Percentiles rank a stretch among this genome's conserved stretches.
Evolutionary conservation across 768 basidiomycete species (phyloP).

Genomic region (Tremella yokohamensis): DNA sequence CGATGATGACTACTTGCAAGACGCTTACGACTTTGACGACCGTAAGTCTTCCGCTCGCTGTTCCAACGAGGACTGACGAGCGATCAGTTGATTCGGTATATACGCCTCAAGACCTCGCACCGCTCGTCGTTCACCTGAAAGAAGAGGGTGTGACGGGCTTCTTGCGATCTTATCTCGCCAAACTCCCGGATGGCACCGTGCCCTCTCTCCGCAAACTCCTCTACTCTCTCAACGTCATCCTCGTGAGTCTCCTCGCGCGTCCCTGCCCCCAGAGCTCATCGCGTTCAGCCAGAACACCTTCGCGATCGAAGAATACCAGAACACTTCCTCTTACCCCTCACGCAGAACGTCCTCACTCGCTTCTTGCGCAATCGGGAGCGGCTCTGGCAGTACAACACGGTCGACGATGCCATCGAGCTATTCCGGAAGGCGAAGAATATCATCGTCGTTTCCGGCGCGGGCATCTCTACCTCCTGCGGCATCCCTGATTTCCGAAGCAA

Average conservation of each 20-base stretch:
- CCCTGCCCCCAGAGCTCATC: background rate
- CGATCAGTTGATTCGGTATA: conserved; percentile 37
- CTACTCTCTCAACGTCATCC: conserved; percentile 33
- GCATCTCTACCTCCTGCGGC: conserved; percentile 55
- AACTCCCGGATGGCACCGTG: conserved; percentile 8
- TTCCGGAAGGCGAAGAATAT: conserved; percentile 46
- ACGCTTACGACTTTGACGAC: conserved; percentile 36
- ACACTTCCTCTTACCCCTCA: conserved; percentile 26
- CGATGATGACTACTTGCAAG: conserved; percentile 30
- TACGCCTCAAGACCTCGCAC: conserved; percentile 32
- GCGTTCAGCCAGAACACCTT: conserved; percentile 24
- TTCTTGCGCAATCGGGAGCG: conserved; percentile 46
- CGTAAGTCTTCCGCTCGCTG: conserved; percentile 19
- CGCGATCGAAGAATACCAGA: conserved; percentile 27
- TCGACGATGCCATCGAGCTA: conserved; percentile 47
- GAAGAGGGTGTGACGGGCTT: conserved; percentile 40
- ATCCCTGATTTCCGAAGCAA: conserved; percentile 57
- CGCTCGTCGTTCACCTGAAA: conserved; percentile 26
- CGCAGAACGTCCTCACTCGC: conserved; percentile 35
- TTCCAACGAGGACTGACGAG: background rate
- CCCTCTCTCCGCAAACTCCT: conserved; percentile 35
- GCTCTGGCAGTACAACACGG: conserved; percentile 43
- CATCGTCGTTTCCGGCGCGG: conserved; percentile 47
- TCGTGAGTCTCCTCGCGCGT: conserved; percentile 25
- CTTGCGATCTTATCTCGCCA: conserved; percentile 29